Percentiles rank a stretch among this genome's conserved stretches.
Conservation (phyloP, 2,329 filamentous ascomycete genomes). For the Didymella keratinophila region DNA sequence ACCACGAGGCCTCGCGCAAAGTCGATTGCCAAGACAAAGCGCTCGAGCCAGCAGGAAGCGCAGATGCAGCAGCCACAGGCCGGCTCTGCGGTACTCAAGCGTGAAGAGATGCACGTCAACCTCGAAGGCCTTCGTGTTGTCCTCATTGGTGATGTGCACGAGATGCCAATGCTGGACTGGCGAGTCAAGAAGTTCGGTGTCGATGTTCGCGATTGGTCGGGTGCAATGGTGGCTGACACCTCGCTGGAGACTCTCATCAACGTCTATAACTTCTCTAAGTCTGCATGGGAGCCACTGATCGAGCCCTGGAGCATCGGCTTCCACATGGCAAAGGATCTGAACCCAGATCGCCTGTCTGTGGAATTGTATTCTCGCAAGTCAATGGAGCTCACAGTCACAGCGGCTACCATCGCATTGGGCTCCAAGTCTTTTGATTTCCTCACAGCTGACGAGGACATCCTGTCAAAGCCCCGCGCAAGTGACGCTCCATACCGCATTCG, state of each 20-base stretch:
- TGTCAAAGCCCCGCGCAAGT: conserved; percentile 89
- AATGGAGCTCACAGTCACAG: conserved; percentile 91
- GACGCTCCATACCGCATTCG: conserved; percentile 93
- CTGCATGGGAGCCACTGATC: conserved; percentile 94
- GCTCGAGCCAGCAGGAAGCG: conserved; percentile 61
- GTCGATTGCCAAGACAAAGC: conserved; percentile 55
- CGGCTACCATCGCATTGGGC: conserved; percentile 88
- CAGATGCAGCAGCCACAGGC: conserved; percentile 63
- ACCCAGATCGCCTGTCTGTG: conserved; percentile 78
- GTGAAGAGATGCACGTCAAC: conserved; percentile 84
- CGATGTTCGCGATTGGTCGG: conserved; percentile 89
- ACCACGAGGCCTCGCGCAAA: conserved; percentile 58
- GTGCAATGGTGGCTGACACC: conserved; percentile 83
- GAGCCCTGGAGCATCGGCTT: conserved; percentile 97
- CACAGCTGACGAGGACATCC: conserved; percentile 84
- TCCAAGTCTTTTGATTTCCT: conserved; percentile 95
- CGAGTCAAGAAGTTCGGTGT: conserved; percentile 90
- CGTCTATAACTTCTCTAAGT: conserved; percentile 99
- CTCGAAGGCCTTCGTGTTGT: conserved; percentile 91
- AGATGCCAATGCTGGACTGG: conserved; percentile 92
- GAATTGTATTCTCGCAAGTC: conserved; percentile 89
- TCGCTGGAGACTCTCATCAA: conserved; percentile 95
- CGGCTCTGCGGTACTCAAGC: conserved; percentile 64
- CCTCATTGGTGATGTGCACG: conserved; percentile 93
- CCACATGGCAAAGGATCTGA: conserved; percentile 79